Evolutionary conservation across 164 flowering plant genomes (phyloP).

Genomic region (Macadamia tetraphylla): DNA sequence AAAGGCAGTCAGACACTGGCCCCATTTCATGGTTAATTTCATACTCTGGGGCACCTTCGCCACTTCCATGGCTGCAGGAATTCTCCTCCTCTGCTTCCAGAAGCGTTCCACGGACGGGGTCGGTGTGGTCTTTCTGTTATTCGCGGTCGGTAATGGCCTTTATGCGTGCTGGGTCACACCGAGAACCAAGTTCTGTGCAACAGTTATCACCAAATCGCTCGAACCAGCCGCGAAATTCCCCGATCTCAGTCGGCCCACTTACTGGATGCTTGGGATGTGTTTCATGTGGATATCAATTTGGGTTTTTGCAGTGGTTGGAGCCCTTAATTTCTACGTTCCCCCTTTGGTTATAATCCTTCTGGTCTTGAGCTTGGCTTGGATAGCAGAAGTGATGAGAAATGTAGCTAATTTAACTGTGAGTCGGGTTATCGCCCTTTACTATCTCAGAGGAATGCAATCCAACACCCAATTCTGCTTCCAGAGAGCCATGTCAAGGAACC

Average conservation of each 20-base stretch:
- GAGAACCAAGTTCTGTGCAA: slow-evolving; percentile 45
- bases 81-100: slow-evolving; percentile 80
- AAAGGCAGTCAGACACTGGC: slow-evolving; percentile 68
- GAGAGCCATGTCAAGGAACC: slow-evolving; percentile 63
- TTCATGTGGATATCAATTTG: slow-evolving; percentile 82
- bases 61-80: slow-evolving; percentile 60
- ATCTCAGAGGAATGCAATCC: slow-evolving; percentile 85
- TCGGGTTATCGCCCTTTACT: slow-evolving; percentile 69
- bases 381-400: slow-evolving; percentile 81
- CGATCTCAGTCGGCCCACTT: slow-evolving; percentile 63
- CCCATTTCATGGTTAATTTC: slow-evolving; percentile 58
- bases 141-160: slow-evolving; percentile 73
- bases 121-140: slow-evolving; percentile 55
- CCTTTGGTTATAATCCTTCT: slow-evolving; percentile 52
- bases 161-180: slow-evolving; percentile 83
- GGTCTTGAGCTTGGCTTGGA: slow-evolving; percentile 76
- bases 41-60: slow-evolving; percentile 64
- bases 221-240: slow-evolving; percentile 63
- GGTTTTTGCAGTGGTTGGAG: slow-evolving; percentile 75
- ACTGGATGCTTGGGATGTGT: slow-evolving; percentile 63
- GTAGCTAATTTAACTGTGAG: slow-evolving; percentile 72
- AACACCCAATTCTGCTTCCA: slow-evolving; percentile 70
- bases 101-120: slow-evolving; percentile 59
- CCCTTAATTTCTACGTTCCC: slow-evolving; percentile 63
- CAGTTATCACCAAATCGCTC: slow-evolving; percentile 47